Base-by-base conservation (phyloP, 1,284 basidiomycete genomes). In the Clitocybe nebularis region DNA sequence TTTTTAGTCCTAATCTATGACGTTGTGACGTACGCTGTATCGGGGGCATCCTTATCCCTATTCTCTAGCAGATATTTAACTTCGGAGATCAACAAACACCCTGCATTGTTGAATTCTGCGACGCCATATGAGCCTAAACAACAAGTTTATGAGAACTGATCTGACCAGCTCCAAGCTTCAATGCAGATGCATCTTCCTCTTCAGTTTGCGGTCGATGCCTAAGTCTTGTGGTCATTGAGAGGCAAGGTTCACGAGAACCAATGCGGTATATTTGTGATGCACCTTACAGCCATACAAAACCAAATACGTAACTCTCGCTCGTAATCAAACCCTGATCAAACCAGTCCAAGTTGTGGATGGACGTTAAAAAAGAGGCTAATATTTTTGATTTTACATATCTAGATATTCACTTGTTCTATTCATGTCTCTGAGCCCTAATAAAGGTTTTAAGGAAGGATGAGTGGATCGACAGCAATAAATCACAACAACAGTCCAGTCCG, bases 1-100 rank as follows among this genome's bases (percentile, higher is more conserved):
- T 5, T 46, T 13, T 9, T n/a, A 30, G 13, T 13, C 11, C 3
- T 44, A 26, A 17, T 14, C 2, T 2, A 4, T 8, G 1, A 8
- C 25, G 35, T 28, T 5, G 16, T 42, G 16, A 72, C 83, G 44
- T 63, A 91, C 84, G 83, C 79, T 39, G 86, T 90, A 55, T 91
- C 86, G 1, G 87, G 87, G 0, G 86, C 81, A 53, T 86, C 86
- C 60, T 87, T 88, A 61, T 89, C 84, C 47, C 86, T 72, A 60
- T 91, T 88, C 62, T 92, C 89, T 25, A 95, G 72, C 36, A 95
- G 69, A 58, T 92, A 86, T 58, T 90, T 89, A 57, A 94, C 92
- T 60, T 95, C 92, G 0, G 89, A 93, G 50, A 93, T 92, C 52
- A 92, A 77, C 53, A 95, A 66, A 65, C 90, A 93, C 68, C 89